Evolutionary conservation across 176 grass and related monocot genomes (phyloP).

Genomic region (Cymbopogon citratus): DNA sequence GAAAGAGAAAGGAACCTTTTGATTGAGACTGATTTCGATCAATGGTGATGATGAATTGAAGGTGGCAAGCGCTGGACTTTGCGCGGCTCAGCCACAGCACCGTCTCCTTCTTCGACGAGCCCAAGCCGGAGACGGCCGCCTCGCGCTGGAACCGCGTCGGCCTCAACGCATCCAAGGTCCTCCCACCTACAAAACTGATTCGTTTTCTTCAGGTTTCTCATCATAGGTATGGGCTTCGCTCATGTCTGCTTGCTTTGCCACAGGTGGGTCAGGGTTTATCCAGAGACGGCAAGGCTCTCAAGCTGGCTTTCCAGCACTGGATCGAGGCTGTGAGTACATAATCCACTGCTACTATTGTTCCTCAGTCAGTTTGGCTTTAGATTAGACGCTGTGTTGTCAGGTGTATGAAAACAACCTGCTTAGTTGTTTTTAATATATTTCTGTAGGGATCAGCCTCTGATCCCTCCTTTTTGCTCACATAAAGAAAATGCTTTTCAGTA

Average conservation of each 20-base stretch:
- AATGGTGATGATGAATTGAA: not conserved
- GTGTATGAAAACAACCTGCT: not conserved
- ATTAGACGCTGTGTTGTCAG: not conserved
- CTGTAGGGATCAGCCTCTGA: too few species aligned
- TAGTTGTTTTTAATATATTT: too few species aligned
- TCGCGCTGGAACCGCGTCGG: constrained; percentile 83
- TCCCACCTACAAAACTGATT: too few species aligned
- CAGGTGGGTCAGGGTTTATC: constrained; percentile 64
- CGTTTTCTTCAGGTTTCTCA: not conserved
- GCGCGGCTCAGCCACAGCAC: constrained; percentile 72
- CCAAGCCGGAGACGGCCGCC: constrained; percentile 54
- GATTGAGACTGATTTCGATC: not conserved
- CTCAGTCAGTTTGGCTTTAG: not conserved
- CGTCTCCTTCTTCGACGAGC: constrained; percentile 69
- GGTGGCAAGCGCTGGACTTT: constrained; percentile 84
- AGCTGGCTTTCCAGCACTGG: constrained; percentile 72
- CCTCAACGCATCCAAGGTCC: constrained; percentile 82
- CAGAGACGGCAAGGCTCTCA: constrained; percentile 44
- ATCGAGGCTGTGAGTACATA: constrained; percentile 60
- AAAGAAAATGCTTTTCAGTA: not conserved
- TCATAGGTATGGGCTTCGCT: too few species aligned
- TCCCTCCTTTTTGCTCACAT: too few species aligned
- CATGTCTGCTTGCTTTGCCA: not conserved
- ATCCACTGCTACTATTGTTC: not conserved
- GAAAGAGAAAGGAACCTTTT: not conserved